Evolutionary conservation across 192 early-diverging fungal genomes (phyloP).

Genomic region (Helicostylum pulchrum): DNA sequence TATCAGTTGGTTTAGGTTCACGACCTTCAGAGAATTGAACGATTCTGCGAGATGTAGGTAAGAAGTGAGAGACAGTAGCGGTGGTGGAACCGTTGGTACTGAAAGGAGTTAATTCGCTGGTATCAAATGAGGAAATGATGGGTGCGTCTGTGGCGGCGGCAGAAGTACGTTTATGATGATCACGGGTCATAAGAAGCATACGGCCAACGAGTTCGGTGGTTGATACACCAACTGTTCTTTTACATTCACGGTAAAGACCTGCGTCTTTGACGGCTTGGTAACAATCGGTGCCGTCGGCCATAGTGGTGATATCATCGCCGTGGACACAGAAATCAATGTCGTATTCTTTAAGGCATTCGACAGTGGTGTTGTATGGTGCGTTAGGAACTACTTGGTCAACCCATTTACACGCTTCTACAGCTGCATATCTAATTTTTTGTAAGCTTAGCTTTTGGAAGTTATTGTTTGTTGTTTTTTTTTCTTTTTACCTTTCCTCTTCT

Average conservation of each 20-base stretch:
- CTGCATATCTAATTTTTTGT: constrained; percentile 89
- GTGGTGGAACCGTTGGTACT: constrained; percentile 61
- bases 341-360: constrained; percentile 84
- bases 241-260: constrained; percentile 92
- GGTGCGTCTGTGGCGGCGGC: background rate
- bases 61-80: constrained; percentile 78
- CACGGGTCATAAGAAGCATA: constrained; percentile 88
- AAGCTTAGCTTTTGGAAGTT: background rate
- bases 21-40: constrained; percentile 86
- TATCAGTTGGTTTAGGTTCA: constrained; percentile 74
- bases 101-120: constrained; percentile 58
- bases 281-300: constrained; percentile 95
- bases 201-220: constrained; percentile 97
- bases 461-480: background rate
- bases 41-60: constrained; percentile 83
- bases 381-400: constrained; percentile 89
- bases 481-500: constrained; percentile 79
- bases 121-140: constrained; percentile 44
- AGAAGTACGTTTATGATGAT: constrained; percentile 70
- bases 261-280: constrained; percentile 95
- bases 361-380: constrained; percentile 88
- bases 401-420: constrained; percentile 96
- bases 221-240: constrained; percentile 90
- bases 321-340: constrained; percentile 94
- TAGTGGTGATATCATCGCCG: constrained; percentile 96